Base-by-base conservation (phyloP, 768 basidiomycete species). In the Russula dissimulans region DNA sequence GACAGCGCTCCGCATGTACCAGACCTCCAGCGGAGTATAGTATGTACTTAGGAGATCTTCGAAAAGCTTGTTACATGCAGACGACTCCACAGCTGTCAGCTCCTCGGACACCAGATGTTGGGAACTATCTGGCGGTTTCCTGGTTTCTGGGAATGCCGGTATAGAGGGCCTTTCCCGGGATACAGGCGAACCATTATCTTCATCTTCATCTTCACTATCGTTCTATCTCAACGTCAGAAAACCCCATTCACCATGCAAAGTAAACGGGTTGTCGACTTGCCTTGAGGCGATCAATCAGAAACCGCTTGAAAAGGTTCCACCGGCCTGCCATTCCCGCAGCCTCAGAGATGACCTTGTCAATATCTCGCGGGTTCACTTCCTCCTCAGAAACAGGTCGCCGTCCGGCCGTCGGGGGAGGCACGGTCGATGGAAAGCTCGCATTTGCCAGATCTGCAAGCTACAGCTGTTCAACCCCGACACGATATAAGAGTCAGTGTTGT, bases 291-390 rank as follows among this genome's bases (percentile, higher is more conserved):
- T 89, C 88, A 36, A 83, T 76, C 17, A 97, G 76, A 70, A 97
- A 99, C 58, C 89, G 87, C 55, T 86, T 81, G 74, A 97, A 95
- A 63, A 98, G 71, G 64, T 83, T 83, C 95, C 95, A 99, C 56
- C 95, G 78, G 26, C 94, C 86, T 38, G 89, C 85, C 83, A 99
- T 93, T 4, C 87, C 87, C 14, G 93, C 84, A 9, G 90, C 73
- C 72, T 98, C 97, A 2, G 89, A 85, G n/a, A 97, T 68, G 0
- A 90, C 77, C 69, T 86, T 89, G 74, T 99, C 95, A 10, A 97
- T 84, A 70, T 98, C 95, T 57, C 92, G 81, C 12, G 90, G 88
- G 70, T 98, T 94, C 4, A 89, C 75, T 6, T 72, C 70, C 1
- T 79, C 78, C 12, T 89, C 85, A 3, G 86, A 81, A 15, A 57